Conservation (phyloP, 2,329 filamentous ascomycete genomes). For the Cladosporium colombiae region DNA sequence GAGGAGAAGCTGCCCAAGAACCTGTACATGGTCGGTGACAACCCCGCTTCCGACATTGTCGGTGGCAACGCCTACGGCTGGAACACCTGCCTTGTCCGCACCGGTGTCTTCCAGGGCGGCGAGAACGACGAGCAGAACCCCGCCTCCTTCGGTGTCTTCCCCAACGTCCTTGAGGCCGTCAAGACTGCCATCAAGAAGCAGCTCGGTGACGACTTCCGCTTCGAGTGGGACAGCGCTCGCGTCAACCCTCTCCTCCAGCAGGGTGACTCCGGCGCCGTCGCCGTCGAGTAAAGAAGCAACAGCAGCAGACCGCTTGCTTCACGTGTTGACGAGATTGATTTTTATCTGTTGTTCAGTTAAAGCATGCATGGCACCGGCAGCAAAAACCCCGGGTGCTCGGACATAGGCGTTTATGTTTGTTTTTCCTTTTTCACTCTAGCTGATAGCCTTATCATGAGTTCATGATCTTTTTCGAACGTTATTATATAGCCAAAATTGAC, state of each 20-base stretch:
- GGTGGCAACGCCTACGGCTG: slow-evolving; percentile 80
- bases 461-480: slow-evolving; percentile 12
- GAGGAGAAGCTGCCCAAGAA: slow-evolving; percentile 69
- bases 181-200: slow-evolving; percentile 67
- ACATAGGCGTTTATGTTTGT: slow-evolving; percentile 9
- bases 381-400: slow-evolving; percentile 7
- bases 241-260: slow-evolving; percentile 64
- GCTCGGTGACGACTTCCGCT: slow-evolving; percentile 72
- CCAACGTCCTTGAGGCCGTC: slow-evolving; percentile 71
- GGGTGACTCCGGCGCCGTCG: slow-evolving; percentile 26
- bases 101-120: slow-evolving; percentile 75
- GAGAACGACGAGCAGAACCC: slow-evolving; percentile 77
- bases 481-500: slow-evolving; percentile 2
- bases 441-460: slow-evolving; percentile 20
- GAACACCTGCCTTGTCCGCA: slow-evolving; percentile 78
- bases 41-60: slow-evolving; percentile 71
- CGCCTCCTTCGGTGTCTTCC: slow-evolving; percentile 74
- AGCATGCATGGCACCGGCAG: slow-evolving; percentile 15
- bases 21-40: slow-evolving; percentile 77
- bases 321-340: slow-evolving; percentile 21
- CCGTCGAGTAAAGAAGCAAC: slow-evolving; percentile 28
- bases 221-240: slow-evolving; percentile 66
- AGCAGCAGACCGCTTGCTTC: background rate
- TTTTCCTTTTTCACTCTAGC: background rate
- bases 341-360: slow-evolving; percentile 13